Conservation (phyloP, 306 rosid species). For the Cucurbita argyrosperma region DNA sequence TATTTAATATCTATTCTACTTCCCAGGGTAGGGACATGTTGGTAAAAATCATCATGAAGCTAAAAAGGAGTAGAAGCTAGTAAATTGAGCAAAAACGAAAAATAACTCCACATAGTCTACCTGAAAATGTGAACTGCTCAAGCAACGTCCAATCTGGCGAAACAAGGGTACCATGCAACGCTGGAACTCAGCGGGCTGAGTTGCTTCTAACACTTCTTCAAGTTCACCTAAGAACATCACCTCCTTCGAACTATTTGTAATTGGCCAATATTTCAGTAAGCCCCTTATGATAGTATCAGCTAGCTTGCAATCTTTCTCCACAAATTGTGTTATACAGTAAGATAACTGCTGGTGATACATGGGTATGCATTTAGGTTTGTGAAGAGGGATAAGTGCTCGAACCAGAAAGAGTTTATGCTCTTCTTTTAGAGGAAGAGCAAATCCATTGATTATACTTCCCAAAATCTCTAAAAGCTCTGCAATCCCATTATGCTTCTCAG, state of each 20-base stretch:
- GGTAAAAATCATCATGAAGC: neutral
- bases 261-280: constrained; percentile 85
- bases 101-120: constrained; percentile 25
- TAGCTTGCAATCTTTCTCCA: constrained; percentile 96
- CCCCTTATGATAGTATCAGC: constrained; percentile 92
- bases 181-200: constrained; percentile 88
- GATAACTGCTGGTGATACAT: constrained; percentile 94
- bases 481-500: constrained; percentile 95
- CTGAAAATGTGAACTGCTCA: constrained; percentile 98
- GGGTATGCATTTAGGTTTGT: constrained; percentile 83
- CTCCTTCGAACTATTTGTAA: constrained; percentile 94
- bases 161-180: constrained; percentile 82
- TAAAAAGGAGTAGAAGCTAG: neutral
- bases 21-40: neutral
- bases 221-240: constrained; percentile 96
- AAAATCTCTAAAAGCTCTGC: constrained; percentile 84
- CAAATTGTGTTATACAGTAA: constrained; percentile 85
- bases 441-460: constrained; percentile 97
- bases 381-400: constrained; percentile 91
- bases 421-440: constrained; percentile 92
- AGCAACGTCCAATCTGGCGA: constrained; percentile 64
- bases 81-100: constrained; percentile 9
- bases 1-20: neutral
- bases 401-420: constrained; percentile 95
- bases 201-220: constrained; percentile 93